phyloP scores from a whole-genome alignment of 2,329 filamentous ascomycete species.

The Nigrospora osmanthi region DNA sequence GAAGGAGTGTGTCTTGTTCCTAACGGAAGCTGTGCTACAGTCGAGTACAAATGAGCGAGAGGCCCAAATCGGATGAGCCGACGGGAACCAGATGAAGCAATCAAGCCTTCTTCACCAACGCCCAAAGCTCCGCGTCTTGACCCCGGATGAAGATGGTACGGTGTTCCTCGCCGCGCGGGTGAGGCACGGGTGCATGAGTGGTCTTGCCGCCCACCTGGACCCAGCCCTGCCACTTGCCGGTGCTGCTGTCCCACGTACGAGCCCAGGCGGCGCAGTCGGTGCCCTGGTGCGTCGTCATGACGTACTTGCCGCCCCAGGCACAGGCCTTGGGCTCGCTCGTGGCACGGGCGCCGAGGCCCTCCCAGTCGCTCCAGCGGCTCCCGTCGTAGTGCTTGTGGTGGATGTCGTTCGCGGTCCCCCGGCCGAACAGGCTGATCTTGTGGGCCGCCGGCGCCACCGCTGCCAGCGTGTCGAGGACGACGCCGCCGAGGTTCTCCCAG shows the following conservation, averaged over 20 bases:
- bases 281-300: not conserved
- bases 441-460: not conserved
- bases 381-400: not conserved
- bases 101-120: no score
- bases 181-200: not conserved
- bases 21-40: no score
- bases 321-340: not conserved
- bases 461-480: not conserved
- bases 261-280: not conserved
- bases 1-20: no score
- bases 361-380: not conserved
- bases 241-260: not conserved
- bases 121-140: no score
- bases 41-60: no score
- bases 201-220: not conserved
- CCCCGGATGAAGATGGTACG: no score
- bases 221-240: not conserved
- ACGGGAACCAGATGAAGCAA: no score
- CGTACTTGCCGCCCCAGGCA: not conserved
- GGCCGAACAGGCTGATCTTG: not conserved
- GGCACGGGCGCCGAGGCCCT: not conserved
- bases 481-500: not conserved
- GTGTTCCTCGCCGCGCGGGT: not conserved
- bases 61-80: no score
- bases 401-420: not conserved